These are phyloP conservation scores for Discostella stelligera DNA, from an alignment of 352 stramenopile genomes.

Conservation along the genomic window DNA sequence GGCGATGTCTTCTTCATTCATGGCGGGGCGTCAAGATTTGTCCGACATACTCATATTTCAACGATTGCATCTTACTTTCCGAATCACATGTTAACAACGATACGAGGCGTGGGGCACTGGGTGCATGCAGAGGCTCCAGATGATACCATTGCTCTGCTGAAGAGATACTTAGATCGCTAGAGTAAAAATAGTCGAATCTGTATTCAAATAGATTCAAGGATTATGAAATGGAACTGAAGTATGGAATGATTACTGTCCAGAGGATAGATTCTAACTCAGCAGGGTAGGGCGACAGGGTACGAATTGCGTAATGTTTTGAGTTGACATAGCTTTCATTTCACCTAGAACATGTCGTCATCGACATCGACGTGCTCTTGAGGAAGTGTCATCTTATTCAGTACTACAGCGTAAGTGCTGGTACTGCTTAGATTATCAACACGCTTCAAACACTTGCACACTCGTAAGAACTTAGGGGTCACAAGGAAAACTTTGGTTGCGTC, in stretches of 20 bases:
- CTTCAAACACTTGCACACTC: conserved; percentile 45
- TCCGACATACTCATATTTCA: conserved; percentile 64
- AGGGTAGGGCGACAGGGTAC: too few relatives aligned
- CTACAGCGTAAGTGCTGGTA: conserved; percentile 63
- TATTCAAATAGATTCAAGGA: not conserved
- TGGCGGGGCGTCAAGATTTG: conserved; percentile 65
- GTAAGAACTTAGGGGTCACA: conserved; percentile 73
- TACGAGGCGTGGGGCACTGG: conserved; percentile 80
- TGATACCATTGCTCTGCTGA: conserved; percentile 71
- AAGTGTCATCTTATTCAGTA: conserved; percentile 56
- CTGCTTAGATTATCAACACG: conserved; percentile 44
- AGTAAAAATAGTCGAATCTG: not conserved
- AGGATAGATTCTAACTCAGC: too few relatives aligned
- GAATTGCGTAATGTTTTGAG: too few relatives aligned
- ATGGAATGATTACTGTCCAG: not conserved
- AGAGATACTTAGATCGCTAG: conserved; percentile 77
- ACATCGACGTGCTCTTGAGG: not conserved
- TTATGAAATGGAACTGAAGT: not conserved
- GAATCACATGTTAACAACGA: conserved; percentile 80
- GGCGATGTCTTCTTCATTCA: conserved; percentile 75
- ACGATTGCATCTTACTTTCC: conserved; percentile 78
- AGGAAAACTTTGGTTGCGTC: conserved; percentile 72
- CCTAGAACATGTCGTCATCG: conserved; percentile 14
- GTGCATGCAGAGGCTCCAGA: conserved; percentile 82
- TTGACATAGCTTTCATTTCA: not conserved